Evolutionary conservation across 495 filamentous ascomycete genomes (phyloP).

Genomic region (Cladorrhinum samala): DNA sequence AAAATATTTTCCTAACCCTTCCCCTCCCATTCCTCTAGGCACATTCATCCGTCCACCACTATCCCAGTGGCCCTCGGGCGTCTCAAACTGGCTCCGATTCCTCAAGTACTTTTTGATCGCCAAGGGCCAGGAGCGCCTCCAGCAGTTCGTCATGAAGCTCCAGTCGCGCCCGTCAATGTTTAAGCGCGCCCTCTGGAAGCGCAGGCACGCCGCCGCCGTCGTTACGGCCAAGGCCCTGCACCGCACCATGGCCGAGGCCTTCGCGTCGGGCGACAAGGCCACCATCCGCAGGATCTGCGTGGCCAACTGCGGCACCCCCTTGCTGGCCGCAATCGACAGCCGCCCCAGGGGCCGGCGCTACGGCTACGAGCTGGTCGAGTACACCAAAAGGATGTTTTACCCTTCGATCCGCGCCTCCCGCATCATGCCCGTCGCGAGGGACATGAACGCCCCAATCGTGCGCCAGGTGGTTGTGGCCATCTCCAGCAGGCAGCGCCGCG

Average conservation of each 20-base stretch:
- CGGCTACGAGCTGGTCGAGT: conserved; percentile 62
- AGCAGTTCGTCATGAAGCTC: conserved; percentile 9
- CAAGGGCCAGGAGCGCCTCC: conserved; percentile 7
- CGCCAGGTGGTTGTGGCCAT: conserved; percentile 73
- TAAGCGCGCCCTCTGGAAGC: conserved; percentile 27
- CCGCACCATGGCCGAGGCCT: conserved; percentile 60
- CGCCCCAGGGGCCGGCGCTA: conserved; percentile 46
- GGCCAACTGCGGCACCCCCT: conserved; percentile 50
- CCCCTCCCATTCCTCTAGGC: conserved; percentile 5
- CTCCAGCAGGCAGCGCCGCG: conserved; percentile 57
- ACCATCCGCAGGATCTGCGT: conserved; percentile 55
- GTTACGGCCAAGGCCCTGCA: conserved; percentile 56
- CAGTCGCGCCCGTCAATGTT: conserved; percentile 26
- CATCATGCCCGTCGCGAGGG: conserved; percentile 43
- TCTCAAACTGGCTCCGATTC: conserved; percentile 8
- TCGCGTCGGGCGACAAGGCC: conserved; percentile 58
- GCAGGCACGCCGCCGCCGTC: conserved; percentile 36
- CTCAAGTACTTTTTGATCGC: conserved; percentile 13
- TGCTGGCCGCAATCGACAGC: conserved; percentile 49
- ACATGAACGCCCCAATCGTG: conserved; percentile 27
- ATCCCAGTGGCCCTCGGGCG: conserved; percentile 11
- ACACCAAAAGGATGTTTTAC: conserved; percentile 38
- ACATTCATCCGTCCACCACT: conserved; percentile 24
- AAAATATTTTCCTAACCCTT: not conserved
- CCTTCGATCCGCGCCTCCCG: conserved; percentile 59